These are phyloP conservation scores for Capsicum chinense DNA, from an alignment of 257 asterid species.

Conservation along the genomic window DNA sequence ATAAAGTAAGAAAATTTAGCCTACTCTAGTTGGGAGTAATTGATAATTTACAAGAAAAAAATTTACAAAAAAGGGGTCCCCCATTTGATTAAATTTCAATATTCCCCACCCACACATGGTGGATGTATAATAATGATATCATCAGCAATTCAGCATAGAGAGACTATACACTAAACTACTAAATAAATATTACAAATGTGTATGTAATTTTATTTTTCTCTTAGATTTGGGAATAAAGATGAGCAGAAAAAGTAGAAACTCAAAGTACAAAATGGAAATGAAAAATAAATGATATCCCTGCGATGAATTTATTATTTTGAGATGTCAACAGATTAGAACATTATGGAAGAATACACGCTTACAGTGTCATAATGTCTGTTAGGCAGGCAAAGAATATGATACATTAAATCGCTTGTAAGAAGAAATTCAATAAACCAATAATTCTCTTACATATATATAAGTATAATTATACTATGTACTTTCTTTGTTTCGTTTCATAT, in stretches of 20 bases:
- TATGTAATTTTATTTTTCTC: not conserved
- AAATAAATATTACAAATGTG: not conserved
- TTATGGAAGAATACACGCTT: no score
- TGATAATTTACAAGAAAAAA: not conserved
- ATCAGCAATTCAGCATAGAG: not conserved
- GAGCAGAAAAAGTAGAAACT: not conserved
- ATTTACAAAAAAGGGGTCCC: not conserved
- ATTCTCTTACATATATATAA: no score
- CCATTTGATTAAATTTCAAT: conserved; percentile 17
- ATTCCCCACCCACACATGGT: conserved; percentile 14
- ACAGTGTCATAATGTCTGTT: not conserved
- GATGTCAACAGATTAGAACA: no score
- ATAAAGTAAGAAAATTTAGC: conserved; percentile 11
- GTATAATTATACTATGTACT: no score
- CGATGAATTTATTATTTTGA: no score
- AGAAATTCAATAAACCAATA: not conserved
- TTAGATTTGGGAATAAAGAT: not conserved
- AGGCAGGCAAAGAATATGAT: not conserved
- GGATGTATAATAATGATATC: conserved; percentile 4
- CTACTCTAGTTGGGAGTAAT: not conserved
- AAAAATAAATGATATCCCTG: not conserved
- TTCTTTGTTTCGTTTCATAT: no score
- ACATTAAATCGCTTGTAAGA: not conserved
- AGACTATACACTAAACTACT: no score
- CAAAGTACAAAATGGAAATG: conserved; percentile 1